A percentile compares a stretch with the other conserved stretches of the same genome.
phyloP scores from a whole-genome alignment of 805 yeast species.

The Wickerhamomyces canadensis region DNA sequence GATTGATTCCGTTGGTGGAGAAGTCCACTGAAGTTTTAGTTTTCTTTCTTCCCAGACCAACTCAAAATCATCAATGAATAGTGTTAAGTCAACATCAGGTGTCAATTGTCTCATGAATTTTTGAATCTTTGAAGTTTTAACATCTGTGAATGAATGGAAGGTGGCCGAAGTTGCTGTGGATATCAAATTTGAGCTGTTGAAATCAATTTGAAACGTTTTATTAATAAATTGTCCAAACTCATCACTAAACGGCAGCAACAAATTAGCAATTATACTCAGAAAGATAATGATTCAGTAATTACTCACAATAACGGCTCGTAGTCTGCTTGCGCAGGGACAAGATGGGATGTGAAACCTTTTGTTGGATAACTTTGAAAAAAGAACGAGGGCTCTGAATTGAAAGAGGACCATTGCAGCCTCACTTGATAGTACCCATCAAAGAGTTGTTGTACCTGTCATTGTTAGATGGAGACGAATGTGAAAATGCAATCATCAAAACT shows the following conservation, averaged over 20 bases:
- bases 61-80: slow-evolving; percentile 18
- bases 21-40: slow-evolving; percentile 15
- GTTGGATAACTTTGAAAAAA: slow-evolving; percentile 17
- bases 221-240: slow-evolving; percentile 13
- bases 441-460: slow-evolving; percentile 7
- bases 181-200: slow-evolving; percentile 10
- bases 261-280: no score
- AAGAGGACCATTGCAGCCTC: slow-evolving; percentile 17
- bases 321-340: slow-evolving; percentile 15
- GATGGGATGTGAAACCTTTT: slow-evolving; percentile 14
- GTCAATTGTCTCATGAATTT: slow-evolving; percentile 13
- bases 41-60: slow-evolving; percentile 10
- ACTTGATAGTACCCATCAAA: slow-evolving; percentile 13
- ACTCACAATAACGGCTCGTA: slow-evolving; percentile 20
- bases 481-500: no score
- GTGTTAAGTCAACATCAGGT: slow-evolving; percentile 13
- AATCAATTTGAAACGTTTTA: slow-evolving; percentile 8
- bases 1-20: slow-evolving; percentile 15
- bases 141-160: slow-evolving; percentile 8
- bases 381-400: slow-evolving; percentile 1
- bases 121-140: slow-evolving; percentile 16
- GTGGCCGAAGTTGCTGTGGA: slow-evolving; percentile 21
- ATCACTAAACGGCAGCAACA: no score
- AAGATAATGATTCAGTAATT: no score
- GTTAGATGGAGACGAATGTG: no score